Conservation (phyloP, 192 early-diverging fungal genomes). For the Coemansia sp. region DNA sequence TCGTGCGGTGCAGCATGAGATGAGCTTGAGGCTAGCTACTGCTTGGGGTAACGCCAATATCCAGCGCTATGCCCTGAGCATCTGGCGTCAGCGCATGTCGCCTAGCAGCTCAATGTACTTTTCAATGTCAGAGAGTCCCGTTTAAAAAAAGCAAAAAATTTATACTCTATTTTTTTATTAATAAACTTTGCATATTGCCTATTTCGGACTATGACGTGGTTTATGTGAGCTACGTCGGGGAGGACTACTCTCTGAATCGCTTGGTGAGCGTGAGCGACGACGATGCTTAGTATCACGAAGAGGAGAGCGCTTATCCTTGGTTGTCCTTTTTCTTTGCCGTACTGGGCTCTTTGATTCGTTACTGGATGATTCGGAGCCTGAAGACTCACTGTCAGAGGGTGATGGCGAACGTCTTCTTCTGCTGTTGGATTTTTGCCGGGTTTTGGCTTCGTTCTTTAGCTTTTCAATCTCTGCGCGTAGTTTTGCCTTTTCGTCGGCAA, state of each 20-base stretch:
- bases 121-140: slow-evolving; percentile 12
- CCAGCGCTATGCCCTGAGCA: slow-evolving; percentile 17
- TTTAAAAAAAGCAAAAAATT: background rate
- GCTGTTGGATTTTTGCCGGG: background rate
- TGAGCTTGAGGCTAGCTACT: slow-evolving; percentile 27
- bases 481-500: slow-evolving; percentile 45
- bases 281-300: background rate
- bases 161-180: background rate
- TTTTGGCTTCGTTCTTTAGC: slow-evolving; percentile 16
- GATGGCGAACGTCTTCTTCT: slow-evolving; percentile 10
- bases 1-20: slow-evolving; percentile 12
- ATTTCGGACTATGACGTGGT: background rate
- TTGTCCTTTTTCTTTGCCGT: background rate
- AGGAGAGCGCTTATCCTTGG: background rate
- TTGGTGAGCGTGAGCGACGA: slow-evolving; percentile 8
- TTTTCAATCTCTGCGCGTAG: slow-evolving; percentile 42
- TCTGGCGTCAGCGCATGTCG: slow-evolving; percentile 31
- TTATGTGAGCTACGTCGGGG: background rate
- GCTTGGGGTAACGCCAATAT: slow-evolving; percentile 44
- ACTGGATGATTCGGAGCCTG: background rate
- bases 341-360: slow-evolving; percentile 1
- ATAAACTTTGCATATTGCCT: background rate
- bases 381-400: background rate
- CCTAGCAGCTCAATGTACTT: slow-evolving; percentile 44
- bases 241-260: background rate